Conservation (phyloP, 345 rosid species). For the Draba incana region DNA sequence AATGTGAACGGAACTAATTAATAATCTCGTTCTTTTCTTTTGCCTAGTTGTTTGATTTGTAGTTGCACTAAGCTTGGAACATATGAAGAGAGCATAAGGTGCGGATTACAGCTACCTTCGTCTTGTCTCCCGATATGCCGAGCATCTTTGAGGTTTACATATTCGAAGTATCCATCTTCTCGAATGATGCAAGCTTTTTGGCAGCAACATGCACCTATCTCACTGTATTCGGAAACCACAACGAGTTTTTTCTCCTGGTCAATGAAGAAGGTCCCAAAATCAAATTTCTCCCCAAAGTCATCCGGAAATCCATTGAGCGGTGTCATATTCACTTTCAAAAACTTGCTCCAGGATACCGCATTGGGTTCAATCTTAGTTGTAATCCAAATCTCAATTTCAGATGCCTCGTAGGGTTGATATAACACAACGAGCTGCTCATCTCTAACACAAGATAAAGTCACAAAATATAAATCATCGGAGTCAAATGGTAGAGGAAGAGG, state of each 20-base stretch:
- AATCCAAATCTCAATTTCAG: neutral
- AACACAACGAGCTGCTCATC: neutral
- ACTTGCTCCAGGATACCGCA: neutral
- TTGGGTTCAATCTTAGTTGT: neutral
- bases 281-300: neutral
- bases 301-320: neutral
- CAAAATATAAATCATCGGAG: no score
- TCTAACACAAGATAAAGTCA: neutral
- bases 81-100: neutral
- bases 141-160: neutral
- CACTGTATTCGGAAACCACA: neutral
- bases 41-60: neutral
- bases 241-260: neutral
- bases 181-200: neutral
- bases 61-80: constrained; percentile 2
- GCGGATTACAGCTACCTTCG: no score
- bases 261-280: neutral
- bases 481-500: neutral
- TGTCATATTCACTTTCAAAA: neutral
- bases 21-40: neutral
- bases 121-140: neutral
- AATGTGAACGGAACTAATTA: neutral
- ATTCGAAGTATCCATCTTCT: neutral
- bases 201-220: neutral
- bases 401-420: neutral